Conservation (phyloP, 2,329 filamentous ascomycete genomes). For the Talaromyces sp. region DNA sequence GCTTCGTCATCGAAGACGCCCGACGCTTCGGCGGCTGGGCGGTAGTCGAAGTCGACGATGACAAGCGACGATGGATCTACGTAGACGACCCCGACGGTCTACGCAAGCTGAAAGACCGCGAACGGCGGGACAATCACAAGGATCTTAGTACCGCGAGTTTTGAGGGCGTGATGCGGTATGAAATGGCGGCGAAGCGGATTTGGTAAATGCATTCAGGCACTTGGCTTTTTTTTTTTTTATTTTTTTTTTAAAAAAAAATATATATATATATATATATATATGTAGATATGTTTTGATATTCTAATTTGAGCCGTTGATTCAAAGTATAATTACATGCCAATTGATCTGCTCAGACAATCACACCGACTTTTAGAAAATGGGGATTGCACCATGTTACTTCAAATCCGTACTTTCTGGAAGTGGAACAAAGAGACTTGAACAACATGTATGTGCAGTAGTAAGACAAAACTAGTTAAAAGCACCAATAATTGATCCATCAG, state of each 20-base stretch:
- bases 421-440: no score
- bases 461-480: no score
- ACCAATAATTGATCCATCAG: no score
- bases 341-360: no score
- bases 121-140: slow-evolving; percentile 53
- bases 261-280: neutral
- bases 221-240: neutral
- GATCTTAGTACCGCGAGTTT: slow-evolving; percentile 53
- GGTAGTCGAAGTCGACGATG: slow-evolving; percentile 81
- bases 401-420: no score
- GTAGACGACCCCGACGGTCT: slow-evolving; percentile 72
- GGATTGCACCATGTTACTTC: no score
- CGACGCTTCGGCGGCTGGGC: slow-evolving; percentile 76
- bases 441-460: no score
- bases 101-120: slow-evolving; percentile 57
- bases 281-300: neutral
- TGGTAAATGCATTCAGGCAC: slow-evolving; percentile 55
- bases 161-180: slow-evolving; percentile 71
- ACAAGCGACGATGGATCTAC: slow-evolving; percentile 80
- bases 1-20: slow-evolving; percentile 62
- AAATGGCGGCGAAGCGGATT: slow-evolving; percentile 94
- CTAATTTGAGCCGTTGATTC: neutral
- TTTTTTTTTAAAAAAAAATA: no score
- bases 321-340: no score
- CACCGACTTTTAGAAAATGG: no score